Evolutionary conservation across 192 early-diverging fungal species (phyloP).

Genomic region (Dispira parvispora): DNA sequence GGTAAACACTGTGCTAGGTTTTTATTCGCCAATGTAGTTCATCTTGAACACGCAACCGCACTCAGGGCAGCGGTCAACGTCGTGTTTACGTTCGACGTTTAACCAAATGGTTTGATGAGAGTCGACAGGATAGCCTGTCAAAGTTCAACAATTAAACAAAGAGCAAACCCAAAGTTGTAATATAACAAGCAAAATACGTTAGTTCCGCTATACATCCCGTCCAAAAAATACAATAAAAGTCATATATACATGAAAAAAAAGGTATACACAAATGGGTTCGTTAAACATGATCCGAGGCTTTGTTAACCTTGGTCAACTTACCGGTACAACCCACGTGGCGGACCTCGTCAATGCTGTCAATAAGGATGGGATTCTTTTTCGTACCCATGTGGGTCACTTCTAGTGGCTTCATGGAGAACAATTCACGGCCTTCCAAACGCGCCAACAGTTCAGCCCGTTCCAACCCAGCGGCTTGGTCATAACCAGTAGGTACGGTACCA

Average conservation of each 20-base stretch:
- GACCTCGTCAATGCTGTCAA: slow-evolving; percentile 60
- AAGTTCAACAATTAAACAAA: neutral
- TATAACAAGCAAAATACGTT: slow-evolving; percentile 5
- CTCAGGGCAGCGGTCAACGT: slow-evolving; percentile 85
- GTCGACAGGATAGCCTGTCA: slow-evolving; percentile 78
- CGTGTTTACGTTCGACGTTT: slow-evolving; percentile 54
- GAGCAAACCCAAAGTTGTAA: slow-evolving; percentile 2
- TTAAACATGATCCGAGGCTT: neutral
- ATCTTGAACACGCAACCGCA: slow-evolving; percentile 69
- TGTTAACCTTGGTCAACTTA: slow-evolving; percentile 21
- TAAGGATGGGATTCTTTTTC: slow-evolving; percentile 66
- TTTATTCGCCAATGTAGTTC: slow-evolving; percentile 9
- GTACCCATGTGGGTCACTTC: slow-evolving; percentile 58
- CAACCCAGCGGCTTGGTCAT: slow-evolving; percentile 77
- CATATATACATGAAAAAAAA: slow-evolving; percentile 8
- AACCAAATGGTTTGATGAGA: slow-evolving; percentile 88
- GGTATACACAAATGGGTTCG: no score
- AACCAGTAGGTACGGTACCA: slow-evolving; percentile 63
- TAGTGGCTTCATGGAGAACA: slow-evolving; percentile 78
- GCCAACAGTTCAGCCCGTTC: slow-evolving; percentile 82
- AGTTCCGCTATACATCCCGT: neutral
- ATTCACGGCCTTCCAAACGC: slow-evolving; percentile 68
- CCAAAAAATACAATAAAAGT: slow-evolving; percentile 7
- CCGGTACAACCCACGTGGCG: slow-evolving; percentile 89
- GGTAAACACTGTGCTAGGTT: neutral